These are phyloP conservation scores for Circinella umbellata DNA, from an alignment of 371 early-diverging fungal species.

Conservation along the genomic window DNA sequence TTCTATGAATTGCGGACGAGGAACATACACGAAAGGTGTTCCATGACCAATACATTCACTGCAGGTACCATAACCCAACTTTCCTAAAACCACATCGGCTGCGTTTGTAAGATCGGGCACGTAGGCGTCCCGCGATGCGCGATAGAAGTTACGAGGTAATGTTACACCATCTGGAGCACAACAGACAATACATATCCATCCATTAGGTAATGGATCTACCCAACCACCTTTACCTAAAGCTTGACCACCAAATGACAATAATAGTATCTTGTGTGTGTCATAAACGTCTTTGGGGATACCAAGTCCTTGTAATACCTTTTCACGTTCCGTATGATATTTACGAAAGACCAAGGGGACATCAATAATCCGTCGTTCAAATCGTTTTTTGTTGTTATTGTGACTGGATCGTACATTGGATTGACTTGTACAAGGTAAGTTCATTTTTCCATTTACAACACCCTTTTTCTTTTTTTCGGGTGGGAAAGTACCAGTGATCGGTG, in stretches of 20 bases:
- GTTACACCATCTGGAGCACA: constrained; percentile 59
- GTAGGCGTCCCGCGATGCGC: constrained; percentile 67
- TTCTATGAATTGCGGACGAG: constrained; percentile 81
- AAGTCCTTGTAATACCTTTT: constrained; percentile 56
- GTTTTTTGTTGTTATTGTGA: background rate
- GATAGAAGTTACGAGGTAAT: constrained; percentile 62
- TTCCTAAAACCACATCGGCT: constrained; percentile 78
- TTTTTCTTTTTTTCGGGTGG: constrained; percentile 18
- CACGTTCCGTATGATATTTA: constrained; percentile 49
- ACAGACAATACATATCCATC: constrained; percentile 80
- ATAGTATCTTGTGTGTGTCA: constrained; percentile 59
- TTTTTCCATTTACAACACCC: constrained; percentile 52
- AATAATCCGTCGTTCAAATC: constrained; percentile 44
- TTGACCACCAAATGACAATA: constrained; percentile 84
- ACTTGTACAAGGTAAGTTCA: constrained; percentile 41
- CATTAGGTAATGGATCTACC: constrained; percentile 68
- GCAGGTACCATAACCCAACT: constrained; percentile 84
- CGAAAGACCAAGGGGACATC: constrained; percentile 72
- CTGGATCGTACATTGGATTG: constrained; percentile 33
- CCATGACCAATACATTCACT: constrained; percentile 79
- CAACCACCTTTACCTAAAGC: constrained; percentile 51
- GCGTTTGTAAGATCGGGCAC: constrained; percentile 81
- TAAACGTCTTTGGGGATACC: constrained; percentile 65
- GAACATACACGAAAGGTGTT: constrained; percentile 77
- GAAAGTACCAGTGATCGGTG: constrained; percentile 26